Base-by-base conservation (phyloP, 129 eudicot species). In the Rutidosis leptorrhynchoides region DNA sequence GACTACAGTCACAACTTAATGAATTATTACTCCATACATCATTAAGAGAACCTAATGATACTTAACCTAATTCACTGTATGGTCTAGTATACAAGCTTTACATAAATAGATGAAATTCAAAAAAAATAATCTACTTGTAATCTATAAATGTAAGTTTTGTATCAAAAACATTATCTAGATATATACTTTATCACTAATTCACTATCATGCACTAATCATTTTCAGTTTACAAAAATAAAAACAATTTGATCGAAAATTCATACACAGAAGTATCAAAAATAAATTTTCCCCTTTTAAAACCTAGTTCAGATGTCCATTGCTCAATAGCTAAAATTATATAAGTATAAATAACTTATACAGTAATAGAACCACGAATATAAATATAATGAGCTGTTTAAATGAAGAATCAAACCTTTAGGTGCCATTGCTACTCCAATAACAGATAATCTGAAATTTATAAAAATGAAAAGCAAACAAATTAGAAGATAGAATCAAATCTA, bases 401-500 rank as follows among this genome's bases (percentile, higher is more conserved):
- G 16, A 15, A 33, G 4, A 9, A 21, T 26, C 72, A 0, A 64
- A 73, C 78, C 78, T 73, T 73, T 73, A 27, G 72, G 46, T 40
- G 46, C 46, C 46, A 40, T 40, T 12, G 46, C 15, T 61, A 51
- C 56, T 19, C 56, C 22, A 20, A 19, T 4, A 19, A 51, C 8
- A 6, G 56, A 51, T 51, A n/a, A n/a, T n/a, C 56, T 51, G 56
- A 51, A 51, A 51, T 5, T 19, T 0, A 51, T 8, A 51, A n/a
- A 19, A 51, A 51, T 19, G 21, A 51, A 51, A 51, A 17, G 23
- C 56, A 51, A 16, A 5, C 22, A 51, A 16, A 17, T n/a, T 51
- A 51, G 56, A 0, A 6, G 21, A 19, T 51, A 6, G 4, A 51
- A 5, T 20, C 19, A 51, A 6, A 51, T 6, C 56, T 20, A 6